These are phyloP conservation scores for Urtica urens DNA, from an alignment of 306 rosid genomes.

Conservation along the genomic window DNA sequence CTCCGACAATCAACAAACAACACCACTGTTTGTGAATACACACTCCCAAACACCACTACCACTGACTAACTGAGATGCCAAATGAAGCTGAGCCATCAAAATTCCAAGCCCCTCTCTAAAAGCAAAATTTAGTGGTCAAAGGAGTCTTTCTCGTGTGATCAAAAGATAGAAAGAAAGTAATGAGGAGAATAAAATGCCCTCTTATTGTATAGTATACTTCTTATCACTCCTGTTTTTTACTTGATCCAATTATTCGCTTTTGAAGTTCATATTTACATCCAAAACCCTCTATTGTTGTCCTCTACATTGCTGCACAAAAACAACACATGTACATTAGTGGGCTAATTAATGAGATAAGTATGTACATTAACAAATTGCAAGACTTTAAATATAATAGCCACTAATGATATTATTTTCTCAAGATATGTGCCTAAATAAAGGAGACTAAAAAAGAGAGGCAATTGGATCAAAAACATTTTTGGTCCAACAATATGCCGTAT, in stretches of 20 bases:
- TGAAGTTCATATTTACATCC: too few species aligned
- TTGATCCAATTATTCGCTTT: too few species aligned
- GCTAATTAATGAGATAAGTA: too few species aligned
- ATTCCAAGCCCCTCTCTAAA: not conserved
- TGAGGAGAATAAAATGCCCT: slow-evolving; percentile 1
- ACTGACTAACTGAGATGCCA: not conserved
- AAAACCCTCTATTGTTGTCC: not conserved
- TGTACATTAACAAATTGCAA: too few species aligned
- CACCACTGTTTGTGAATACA: too few species aligned
- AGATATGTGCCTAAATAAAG: slow-evolving; percentile 5
- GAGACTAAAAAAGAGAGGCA: not conserved
- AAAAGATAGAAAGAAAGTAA: too few species aligned
- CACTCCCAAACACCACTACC: not conserved
- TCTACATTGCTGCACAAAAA: slow-evolving; percentile 14
- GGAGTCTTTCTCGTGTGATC: not conserved
- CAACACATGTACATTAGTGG: too few species aligned
- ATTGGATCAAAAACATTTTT: not conserved
- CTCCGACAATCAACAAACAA: slow-evolving; percentile 5
- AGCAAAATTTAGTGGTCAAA: not conserved
- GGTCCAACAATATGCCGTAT: not conserved
- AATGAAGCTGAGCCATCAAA: not conserved
- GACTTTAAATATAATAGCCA: too few species aligned
- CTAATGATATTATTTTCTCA: too few species aligned
- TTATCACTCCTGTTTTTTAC: too few species aligned
- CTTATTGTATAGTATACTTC: not conserved